Evolutionary conservation across 2,329 filamentous ascomycete genomes (phyloP).

Genomic region (Metarhizium anisopliae): DNA sequence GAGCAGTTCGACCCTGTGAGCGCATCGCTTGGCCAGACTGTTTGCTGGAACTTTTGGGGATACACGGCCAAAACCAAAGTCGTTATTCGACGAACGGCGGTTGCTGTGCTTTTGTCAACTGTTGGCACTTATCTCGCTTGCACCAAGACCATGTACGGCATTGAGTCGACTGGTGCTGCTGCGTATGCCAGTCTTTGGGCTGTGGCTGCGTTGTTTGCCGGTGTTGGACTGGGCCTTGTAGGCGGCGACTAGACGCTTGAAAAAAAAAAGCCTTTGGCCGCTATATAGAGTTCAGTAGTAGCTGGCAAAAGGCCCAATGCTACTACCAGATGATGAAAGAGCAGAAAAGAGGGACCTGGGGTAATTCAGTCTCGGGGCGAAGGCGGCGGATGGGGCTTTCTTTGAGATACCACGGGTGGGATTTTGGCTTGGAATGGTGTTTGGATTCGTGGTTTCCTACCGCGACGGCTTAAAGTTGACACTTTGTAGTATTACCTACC

Average conservation of each 20-base stretch:
- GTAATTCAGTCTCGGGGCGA: neutral
- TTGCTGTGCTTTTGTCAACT: slow-evolving; percentile 48
- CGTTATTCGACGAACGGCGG: slow-evolving; percentile 54
- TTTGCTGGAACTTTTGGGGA: slow-evolving; percentile 66
- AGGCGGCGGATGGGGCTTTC: neutral
- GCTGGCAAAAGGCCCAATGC: neutral
- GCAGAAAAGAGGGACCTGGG: neutral
- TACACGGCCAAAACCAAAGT: slow-evolving; percentile 54
- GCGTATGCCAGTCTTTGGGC: slow-evolving; percentile 71
- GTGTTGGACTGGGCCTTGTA: slow-evolving; percentile 43
- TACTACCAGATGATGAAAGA: neutral
- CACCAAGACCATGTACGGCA: slow-evolving; percentile 57
- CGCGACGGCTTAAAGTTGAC: neutral
- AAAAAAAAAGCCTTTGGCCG: neutral
- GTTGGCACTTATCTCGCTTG: slow-evolving; percentile 55
- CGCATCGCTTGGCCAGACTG: slow-evolving; percentile 59
- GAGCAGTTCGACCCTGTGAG: slow-evolving; percentile 53
- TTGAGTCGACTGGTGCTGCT: slow-evolving; percentile 59
- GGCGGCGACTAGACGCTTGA: slow-evolving; percentile 27
- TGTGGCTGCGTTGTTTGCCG: slow-evolving; percentile 51
- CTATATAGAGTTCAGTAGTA: neutral
- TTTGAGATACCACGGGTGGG: neutral
- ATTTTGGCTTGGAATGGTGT: neutral
- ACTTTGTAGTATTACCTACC: neutral
- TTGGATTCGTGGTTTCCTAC: neutral